These are phyloP conservation scores for Porphyrellus cyaneotinctus DNA, from an alignment of 768 basidiomycete species.

Conservation along the genomic window DNA sequence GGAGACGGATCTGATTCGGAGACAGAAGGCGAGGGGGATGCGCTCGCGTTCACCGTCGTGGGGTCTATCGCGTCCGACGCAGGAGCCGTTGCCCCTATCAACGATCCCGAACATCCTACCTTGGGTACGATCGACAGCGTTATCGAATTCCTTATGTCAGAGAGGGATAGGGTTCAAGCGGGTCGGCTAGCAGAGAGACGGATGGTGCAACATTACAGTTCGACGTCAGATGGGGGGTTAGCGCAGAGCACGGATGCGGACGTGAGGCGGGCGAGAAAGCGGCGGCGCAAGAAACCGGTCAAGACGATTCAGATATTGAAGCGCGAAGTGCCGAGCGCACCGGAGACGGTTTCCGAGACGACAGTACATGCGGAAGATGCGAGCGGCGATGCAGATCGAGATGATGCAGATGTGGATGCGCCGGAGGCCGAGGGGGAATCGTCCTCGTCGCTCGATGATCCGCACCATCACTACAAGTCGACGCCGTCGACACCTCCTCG, in stretches of 20 bases:
- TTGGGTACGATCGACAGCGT: slow-evolving; percentile 71
- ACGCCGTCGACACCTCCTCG: slow-evolving; percentile 32
- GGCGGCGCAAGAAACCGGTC: slow-evolving; percentile 35
- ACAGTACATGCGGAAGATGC: slow-evolving; percentile 21
- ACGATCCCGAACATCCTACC: slow-evolving; percentile 50
- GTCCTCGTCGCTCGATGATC: slow-evolving; percentile 29
- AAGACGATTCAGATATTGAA: slow-evolving; percentile 29
- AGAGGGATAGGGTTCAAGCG: slow-evolving; percentile 57
- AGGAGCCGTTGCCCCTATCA: slow-evolving; percentile 21
- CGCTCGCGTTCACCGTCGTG: slow-evolving; percentile 23
- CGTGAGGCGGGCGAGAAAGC: slow-evolving; percentile 35
- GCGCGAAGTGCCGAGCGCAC: slow-evolving; percentile 14
- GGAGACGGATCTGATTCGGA: slow-evolving; percentile 28
- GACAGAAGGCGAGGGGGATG: slow-evolving; percentile 38
- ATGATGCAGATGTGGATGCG: slow-evolving; percentile 12
- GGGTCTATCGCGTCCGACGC: slow-evolving; percentile 23
- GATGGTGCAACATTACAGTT: slow-evolving; percentile 27
- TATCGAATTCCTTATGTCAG: slow-evolving; percentile 69
- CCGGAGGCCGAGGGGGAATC: slow-evolving; percentile 23
- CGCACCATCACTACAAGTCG: slow-evolving; percentile 19
- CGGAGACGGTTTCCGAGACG: slow-evolving; percentile 23
- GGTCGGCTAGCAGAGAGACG: slow-evolving; percentile 29
- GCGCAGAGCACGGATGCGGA: slow-evolving; percentile 40
- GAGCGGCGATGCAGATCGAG: slow-evolving; percentile 27
- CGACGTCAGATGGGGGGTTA: slow-evolving; percentile 34